phyloP scores from a whole-genome alignment of 352 stramenopile species.

The Phytophthora ohioensis region DNA sequence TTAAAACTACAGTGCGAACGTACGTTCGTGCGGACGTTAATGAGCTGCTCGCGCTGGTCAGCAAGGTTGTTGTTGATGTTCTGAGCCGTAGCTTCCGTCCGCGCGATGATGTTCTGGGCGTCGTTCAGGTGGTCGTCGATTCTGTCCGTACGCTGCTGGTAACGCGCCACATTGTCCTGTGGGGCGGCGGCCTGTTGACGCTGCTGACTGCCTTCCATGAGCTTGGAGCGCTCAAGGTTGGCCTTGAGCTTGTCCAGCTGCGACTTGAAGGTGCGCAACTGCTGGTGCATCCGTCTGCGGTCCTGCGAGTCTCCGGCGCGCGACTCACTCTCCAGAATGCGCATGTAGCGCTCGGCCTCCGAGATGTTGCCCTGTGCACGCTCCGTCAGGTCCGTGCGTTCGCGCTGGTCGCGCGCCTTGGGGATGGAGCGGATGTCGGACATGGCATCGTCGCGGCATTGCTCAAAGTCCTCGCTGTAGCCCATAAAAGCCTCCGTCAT shows the following conservation, averaged over 20 bases:
- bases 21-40: constrained; percentile 82
- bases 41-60: constrained; percentile 76
- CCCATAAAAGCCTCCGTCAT: constrained; percentile 86
- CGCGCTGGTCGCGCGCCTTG: constrained; percentile 48
- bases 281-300: constrained; percentile 85
- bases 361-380: constrained; percentile 75
- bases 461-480: constrained; percentile 89
- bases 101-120: constrained; percentile 71
- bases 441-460: constrained; percentile 82
- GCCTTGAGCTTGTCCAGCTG: constrained; percentile 90
- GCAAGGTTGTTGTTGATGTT: constrained; percentile 80
- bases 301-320: constrained; percentile 81
- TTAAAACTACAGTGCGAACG: constrained; percentile 10
- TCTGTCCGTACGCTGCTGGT: constrained; percentile 75
- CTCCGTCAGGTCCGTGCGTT: constrained; percentile 59
- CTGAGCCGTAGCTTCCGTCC: constrained; percentile 70
- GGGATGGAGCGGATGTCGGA: constrained; percentile 71
- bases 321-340: constrained; percentile 86
- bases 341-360: constrained; percentile 84
- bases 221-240: constrained; percentile 76
- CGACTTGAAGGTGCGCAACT: constrained; percentile 86
- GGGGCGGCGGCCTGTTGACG: constrained; percentile 54
- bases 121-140: constrained; percentile 79
- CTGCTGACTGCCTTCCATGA: constrained; percentile 79
- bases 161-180: constrained; percentile 77